A percentile compares a stretch with the other conserved stretches of the same genome.
Evolutionary conservation across 345 rosid species (phyloP).

Genomic region (Anastatica hierochuntica): DNA sequence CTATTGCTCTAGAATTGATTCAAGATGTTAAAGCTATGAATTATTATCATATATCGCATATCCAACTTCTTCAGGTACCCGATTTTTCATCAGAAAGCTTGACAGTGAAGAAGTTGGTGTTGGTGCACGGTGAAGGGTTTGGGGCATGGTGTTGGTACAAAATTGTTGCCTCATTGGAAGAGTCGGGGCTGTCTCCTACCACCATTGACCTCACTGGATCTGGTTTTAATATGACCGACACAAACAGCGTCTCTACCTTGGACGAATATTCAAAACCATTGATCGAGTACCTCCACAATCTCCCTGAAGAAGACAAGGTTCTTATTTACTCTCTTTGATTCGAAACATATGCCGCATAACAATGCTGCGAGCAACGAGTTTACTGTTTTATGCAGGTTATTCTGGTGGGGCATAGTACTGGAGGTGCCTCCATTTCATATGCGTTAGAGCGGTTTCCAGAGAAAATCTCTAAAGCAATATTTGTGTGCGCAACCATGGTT

Average conservation of each 20-base stretch:
- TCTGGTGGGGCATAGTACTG: constrained; percentile 78
- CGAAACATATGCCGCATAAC: no score
- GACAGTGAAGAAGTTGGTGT: constrained; percentile 44
- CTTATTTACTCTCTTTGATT: no score
- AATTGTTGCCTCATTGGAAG: constrained; percentile 71
- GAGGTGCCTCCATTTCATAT: constrained; percentile 78
- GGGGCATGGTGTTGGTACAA: constrained; percentile 99
- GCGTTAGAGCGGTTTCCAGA: constrained; percentile 67
- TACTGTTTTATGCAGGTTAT: constrained; percentile 83
- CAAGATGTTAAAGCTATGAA: not conserved
- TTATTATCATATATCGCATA: not conserved
- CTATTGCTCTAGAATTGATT: constrained; percentile 2
- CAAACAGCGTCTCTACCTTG: constrained; percentile 54
- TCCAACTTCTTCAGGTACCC: constrained; percentile 36
- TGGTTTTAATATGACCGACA: constrained; percentile 67
- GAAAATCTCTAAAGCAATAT: constrained; percentile 72
- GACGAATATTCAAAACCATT: constrained; percentile 79
- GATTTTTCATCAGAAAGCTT: constrained; percentile 59
- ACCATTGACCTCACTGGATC: constrained; percentile 81
- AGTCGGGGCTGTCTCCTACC: constrained; percentile 60
- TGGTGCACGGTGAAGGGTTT: constrained; percentile 93
- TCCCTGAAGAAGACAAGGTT: constrained; percentile 88
- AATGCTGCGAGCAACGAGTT: no score
- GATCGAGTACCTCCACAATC: constrained; percentile 46
- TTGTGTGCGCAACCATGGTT: constrained; percentile 82